Evolutionary conservation across 139 green algal species (phyloP).

Genomic region (Tetradesmus lagerheimii): DNA sequence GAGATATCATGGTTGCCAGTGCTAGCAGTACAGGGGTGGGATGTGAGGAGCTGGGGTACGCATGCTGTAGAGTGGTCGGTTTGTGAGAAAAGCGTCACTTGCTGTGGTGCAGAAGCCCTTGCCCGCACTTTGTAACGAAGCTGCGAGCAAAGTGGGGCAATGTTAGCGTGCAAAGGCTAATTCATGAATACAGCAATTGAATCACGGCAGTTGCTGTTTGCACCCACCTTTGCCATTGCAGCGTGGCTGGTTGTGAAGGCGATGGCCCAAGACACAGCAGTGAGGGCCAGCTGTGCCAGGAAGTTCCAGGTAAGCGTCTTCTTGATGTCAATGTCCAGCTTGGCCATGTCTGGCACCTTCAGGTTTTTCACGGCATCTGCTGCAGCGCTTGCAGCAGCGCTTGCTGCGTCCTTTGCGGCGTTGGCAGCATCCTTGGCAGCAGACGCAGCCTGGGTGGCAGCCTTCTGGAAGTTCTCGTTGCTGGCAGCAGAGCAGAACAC

Average conservation of each 20-base stretch:
- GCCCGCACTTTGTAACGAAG: background rate
- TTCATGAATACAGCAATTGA: background rate
- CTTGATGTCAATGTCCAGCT: conserved; percentile 47
- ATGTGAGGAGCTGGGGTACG: background rate
- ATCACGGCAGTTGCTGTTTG: too few relatives aligned
- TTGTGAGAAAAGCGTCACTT: background rate
- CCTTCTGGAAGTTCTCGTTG: background rate
- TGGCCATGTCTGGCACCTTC: conserved; percentile 42
- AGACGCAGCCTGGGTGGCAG: background rate
- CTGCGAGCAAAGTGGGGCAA: background rate
- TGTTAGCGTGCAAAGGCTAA: background rate
- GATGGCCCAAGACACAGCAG: conserved; percentile 47
- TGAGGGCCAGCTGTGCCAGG: conserved; percentile 49
- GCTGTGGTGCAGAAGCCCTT: too few relatives aligned
- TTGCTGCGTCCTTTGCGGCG: background rate
- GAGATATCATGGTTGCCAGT: too few relatives aligned
- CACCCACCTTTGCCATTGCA: conserved; percentile 24
- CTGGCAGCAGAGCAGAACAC: background rate
- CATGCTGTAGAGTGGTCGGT: background rate
- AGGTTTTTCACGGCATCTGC: conserved; percentile 22
- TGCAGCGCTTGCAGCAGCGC: background rate
- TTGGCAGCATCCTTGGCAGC: background rate
- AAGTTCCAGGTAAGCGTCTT: conserved; percentile 50
- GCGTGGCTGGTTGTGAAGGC: conserved; percentile 48
- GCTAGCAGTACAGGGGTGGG: background rate